phyloP scores from a whole-genome alignment of 2,329 filamentous ascomycete genomes.

The Aspergillus sp. region DNA sequence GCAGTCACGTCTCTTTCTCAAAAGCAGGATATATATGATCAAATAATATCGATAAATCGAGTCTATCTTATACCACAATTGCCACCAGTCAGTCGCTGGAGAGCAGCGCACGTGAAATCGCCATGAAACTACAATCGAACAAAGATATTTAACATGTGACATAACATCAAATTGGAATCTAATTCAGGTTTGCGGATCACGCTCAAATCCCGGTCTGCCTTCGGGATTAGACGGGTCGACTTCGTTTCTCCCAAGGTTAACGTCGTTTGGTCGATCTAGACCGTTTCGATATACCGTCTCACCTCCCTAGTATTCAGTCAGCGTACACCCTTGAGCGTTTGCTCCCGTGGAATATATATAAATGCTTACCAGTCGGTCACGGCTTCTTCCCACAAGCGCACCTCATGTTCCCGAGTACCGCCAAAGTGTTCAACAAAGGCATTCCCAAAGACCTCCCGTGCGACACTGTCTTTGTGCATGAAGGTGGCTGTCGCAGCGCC shows the following conservation, averaged over 20 bases:
- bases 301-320: slow-evolving; percentile 60
- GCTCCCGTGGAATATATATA: slow-evolving; percentile 35
- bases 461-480: slow-evolving; percentile 74
- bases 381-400: slow-evolving; percentile 88
- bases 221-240: slow-evolving; percentile 11
- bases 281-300: slow-evolving; percentile 76
- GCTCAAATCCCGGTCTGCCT: neutral
- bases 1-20: neutral
- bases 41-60: neutral
- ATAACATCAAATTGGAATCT: neutral
- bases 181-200: neutral
- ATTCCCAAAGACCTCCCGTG: slow-evolving; percentile 91
- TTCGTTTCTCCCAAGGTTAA: neutral
- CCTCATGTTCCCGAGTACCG: slow-evolving; percentile 88
- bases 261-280: slow-evolving; percentile 43
- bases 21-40: too few species aligned
- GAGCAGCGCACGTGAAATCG: slow-evolving; percentile 9
- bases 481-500: slow-evolving; percentile 82
- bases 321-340: slow-evolving; percentile 2
- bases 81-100: neutral
- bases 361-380: slow-evolving; percentile 90
- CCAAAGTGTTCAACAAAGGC: slow-evolving; percentile 95
- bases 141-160: slow-evolving; percentile 7
- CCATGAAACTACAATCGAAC: neutral
- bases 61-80: neutral